phyloP scores from a whole-genome alignment of 805 yeast genomes.

The Suhomyces prunicola region DNA sequence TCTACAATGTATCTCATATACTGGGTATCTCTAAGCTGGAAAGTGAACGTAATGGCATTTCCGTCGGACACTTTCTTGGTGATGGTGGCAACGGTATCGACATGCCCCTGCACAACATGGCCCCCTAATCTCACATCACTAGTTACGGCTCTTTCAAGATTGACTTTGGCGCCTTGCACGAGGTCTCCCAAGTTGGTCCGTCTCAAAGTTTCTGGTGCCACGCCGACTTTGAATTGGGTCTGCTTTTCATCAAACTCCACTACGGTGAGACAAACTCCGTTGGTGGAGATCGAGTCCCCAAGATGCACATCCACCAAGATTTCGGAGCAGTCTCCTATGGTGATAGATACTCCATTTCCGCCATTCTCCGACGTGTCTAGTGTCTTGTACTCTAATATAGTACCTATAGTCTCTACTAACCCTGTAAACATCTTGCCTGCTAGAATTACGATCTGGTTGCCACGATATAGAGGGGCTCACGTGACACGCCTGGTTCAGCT shows the following conservation, averaged over 20 bases:
- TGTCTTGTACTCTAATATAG: conserved; percentile 46
- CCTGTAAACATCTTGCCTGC: conserved; percentile 79
- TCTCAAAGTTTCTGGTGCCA: conserved; percentile 88
- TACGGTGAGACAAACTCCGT: conserved; percentile 90
- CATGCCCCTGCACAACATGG: conserved; percentile 97
- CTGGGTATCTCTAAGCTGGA: conserved; percentile 61
- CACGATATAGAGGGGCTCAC: not conserved
- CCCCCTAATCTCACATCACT: conserved; percentile 90
- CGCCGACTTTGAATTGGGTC: conserved; percentile 75
- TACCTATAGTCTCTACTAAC: conserved; percentile 80
- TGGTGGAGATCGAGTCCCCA: conserved; percentile 91
- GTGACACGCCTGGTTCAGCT: not conserved
- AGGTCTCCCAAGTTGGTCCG: conserved; percentile 73
- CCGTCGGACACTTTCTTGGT: conserved; percentile 55
- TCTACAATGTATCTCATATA: conserved; percentile 78
- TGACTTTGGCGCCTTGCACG: conserved; percentile 58
- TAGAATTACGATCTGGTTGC: not conserved
- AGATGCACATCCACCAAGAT: conserved; percentile 79
- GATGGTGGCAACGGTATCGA: conserved; percentile 81
- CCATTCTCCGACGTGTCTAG: conserved; percentile 53
- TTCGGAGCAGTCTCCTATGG: conserved; percentile 56
- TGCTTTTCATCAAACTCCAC: conserved; percentile 61
- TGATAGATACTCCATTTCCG: conserved; percentile 72
- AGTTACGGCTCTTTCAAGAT: conserved; percentile 88
- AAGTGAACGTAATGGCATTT: conserved; percentile 74